Conservation (phyloP, 768 basidiomycete species). For the Termitomyces sp. region DNA sequence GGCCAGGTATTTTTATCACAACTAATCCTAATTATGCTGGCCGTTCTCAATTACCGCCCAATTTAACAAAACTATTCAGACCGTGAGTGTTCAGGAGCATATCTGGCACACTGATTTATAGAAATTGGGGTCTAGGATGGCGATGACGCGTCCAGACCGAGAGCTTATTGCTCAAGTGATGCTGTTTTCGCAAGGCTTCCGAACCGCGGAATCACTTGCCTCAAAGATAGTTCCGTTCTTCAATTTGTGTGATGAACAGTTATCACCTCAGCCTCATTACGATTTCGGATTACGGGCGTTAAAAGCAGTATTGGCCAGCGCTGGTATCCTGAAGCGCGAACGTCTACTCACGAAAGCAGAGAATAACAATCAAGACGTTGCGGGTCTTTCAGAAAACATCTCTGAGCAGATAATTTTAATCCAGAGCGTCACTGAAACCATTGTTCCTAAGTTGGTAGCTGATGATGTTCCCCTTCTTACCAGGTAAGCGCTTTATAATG, state of each 20-base stretch:
- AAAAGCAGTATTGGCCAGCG: constrained; percentile 93
- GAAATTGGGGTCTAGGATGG: constrained; percentile 59
- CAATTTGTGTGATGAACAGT: constrained; percentile 95
- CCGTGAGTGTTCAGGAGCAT: constrained; percentile 49
- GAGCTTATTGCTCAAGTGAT: constrained; percentile 99
- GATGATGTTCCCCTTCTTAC: constrained; percentile 94
- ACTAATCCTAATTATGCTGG: constrained; percentile 99
- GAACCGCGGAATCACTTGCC: constrained; percentile 94
- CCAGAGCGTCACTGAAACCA: constrained; percentile 97
- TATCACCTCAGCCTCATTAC: constrained; percentile 96
- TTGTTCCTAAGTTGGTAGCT: constrained; percentile 95
- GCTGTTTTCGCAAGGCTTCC: constrained; percentile 99
- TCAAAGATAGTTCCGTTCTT: constrained; percentile 99
- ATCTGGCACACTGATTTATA: constrained; percentile 4
- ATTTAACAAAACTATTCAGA: constrained; percentile 88
- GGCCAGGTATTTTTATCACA: constrained; percentile 90
- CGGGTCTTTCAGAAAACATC: constrained; percentile 60
- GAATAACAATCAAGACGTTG: constrained; percentile 33
- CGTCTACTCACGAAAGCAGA: constrained; percentile 55
- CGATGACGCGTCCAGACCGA: constrained; percentile 97
- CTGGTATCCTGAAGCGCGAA: constrained; percentile 95
- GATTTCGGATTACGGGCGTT: constrained; percentile 98
- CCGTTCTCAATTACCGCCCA: constrained; percentile 85
- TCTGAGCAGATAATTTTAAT: constrained; percentile 97
- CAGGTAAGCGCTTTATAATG: constrained; percentile 46